A percentile compares a stretch with the other conserved stretches of the same genome.
phyloP scores from a whole-genome alignment of 352 stramenopile genomes.

The Phytophthora meadii region DNA sequence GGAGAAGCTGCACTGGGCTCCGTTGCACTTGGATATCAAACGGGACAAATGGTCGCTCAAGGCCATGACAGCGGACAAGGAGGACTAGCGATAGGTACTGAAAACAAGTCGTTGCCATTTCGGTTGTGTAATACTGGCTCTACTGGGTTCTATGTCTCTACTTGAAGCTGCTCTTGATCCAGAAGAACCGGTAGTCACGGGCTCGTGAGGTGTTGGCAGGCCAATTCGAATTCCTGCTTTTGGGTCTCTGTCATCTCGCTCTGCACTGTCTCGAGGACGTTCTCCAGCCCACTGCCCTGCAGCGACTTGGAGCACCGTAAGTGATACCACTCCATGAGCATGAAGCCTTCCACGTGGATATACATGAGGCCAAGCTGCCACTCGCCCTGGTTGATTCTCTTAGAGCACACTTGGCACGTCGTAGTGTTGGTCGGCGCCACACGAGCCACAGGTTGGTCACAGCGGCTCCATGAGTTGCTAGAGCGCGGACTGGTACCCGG shows the following conservation, averaged over 20 bases:
- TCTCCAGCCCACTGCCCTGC: constrained; percentile 52
- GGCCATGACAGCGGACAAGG: constrained; percentile 72
- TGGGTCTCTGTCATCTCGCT: constrained; percentile 66
- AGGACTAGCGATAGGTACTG: constrained; percentile 48
- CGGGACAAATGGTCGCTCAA: constrained; percentile 90
- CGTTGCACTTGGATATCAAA: constrained; percentile 85
- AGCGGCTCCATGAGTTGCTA: constrained; percentile 77
- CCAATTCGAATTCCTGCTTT: constrained; percentile 58
- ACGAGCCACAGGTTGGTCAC: constrained; percentile 77
- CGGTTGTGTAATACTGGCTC: constrained; percentile 5
- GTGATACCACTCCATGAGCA: constrained; percentile 90
- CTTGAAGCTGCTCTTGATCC: too few species aligned
- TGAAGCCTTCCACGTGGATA: constrained; percentile 86
- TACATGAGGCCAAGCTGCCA: constrained; percentile 88
- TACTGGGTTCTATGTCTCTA: constrained; percentile 1
- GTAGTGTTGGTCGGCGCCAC: constrained; percentile 76
- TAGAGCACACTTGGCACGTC: constrained; percentile 78
- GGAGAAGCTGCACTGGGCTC: constrained; percentile 86
- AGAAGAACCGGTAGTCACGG: not conserved
- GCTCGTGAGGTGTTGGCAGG: constrained; percentile 39
- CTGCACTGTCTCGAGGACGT: constrained; percentile 67
- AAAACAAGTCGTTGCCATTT: too few species aligned
- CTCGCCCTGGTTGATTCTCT: constrained; percentile 60
- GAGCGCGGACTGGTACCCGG: constrained; percentile 46
- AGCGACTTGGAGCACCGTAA: constrained; percentile 63